phyloP scores from a whole-genome alignment of 106 monocot genomes.

The Dactylorhiza incarnata region DNA sequence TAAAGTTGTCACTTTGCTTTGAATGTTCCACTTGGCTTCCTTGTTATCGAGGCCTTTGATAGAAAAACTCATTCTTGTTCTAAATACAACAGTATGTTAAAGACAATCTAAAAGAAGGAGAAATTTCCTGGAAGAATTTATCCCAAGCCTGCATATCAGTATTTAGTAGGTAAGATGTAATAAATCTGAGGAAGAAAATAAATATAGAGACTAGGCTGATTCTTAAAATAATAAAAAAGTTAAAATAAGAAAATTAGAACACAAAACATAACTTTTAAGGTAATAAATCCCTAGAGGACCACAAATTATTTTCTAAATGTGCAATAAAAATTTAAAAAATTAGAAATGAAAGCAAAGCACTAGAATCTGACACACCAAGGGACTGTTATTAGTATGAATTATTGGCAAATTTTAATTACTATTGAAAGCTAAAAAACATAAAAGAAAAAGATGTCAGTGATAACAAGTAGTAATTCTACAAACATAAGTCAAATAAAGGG shows the following conservation, averaged over 20 bases:
- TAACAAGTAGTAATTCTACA: neutral
- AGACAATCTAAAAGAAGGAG: neutral
- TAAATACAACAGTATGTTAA: neutral
- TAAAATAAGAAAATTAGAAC: neutral
- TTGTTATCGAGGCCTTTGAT: constrained; percentile 11
- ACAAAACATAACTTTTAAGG: neutral
- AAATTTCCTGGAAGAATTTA: constrained; percentile 15
- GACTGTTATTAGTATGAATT: neutral
- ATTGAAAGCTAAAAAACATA: neutral
- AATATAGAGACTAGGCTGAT: neutral
- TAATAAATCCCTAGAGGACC: too few relatives aligned
- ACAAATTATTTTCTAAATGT: neutral
- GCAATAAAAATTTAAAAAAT: neutral
- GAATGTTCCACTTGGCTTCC: constrained; percentile 14
- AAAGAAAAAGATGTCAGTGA: neutral
- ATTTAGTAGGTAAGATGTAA: neutral
- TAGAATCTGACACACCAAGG: neutral
- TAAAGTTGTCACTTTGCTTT: constrained; percentile 18
- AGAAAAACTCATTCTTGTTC: constrained; percentile 24
- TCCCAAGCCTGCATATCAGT: constrained; percentile 29
- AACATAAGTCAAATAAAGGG: neutral
- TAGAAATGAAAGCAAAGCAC: neutral
- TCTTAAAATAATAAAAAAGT: neutral
- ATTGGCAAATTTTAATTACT: neutral
- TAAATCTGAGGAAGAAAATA: neutral